Percentiles rank a stretch among this genome's conserved stretches.
phyloP scores from a whole-genome alignment of 129 eudicot genomes.

The Erigeron canadensis region DNA sequence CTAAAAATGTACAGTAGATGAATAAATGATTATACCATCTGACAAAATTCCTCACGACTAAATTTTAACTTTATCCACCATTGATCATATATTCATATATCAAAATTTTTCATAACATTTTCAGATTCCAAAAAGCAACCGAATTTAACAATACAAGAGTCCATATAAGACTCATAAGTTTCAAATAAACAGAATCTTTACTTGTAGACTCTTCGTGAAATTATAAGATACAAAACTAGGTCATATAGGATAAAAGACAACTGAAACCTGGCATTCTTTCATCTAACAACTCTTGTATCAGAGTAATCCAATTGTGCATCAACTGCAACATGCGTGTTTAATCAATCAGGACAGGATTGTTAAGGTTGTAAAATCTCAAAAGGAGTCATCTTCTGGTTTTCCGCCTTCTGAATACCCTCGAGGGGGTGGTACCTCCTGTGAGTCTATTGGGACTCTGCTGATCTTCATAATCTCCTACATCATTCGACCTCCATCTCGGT shows the following conservation, averaged over 20 bases:
- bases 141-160: neutral
- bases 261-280: conserved; percentile 14
- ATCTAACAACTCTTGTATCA: neutral
- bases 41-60: neutral
- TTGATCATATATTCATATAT: neutral
- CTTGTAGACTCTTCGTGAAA: neutral
- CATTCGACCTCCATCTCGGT: conserved; percentile 84
- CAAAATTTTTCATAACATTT: neutral
- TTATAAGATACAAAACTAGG: conserved; percentile 24
- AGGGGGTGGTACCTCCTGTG: conserved; percentile 13
- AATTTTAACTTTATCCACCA: neutral
- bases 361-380: neutral
- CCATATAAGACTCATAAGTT: neutral
- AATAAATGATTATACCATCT: neutral
- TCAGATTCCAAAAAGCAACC: neutral
- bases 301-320: conserved; percentile 13
- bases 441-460: conserved; percentile 40
- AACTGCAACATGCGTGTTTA: neutral
- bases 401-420: conserved; percentile 48
- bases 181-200: conserved; percentile 21
- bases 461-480: conserved; percentile 54
- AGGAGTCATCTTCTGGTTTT: conserved; percentile 35
- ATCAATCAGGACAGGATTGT: neutral
- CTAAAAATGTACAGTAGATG: neutral
- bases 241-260: conserved; percentile 5